Evolutionary conservation across 306 rosid genomes (phyloP), one percentile per base, ranked within the genome.

Genomic region (Vigna mungo): DNA sequence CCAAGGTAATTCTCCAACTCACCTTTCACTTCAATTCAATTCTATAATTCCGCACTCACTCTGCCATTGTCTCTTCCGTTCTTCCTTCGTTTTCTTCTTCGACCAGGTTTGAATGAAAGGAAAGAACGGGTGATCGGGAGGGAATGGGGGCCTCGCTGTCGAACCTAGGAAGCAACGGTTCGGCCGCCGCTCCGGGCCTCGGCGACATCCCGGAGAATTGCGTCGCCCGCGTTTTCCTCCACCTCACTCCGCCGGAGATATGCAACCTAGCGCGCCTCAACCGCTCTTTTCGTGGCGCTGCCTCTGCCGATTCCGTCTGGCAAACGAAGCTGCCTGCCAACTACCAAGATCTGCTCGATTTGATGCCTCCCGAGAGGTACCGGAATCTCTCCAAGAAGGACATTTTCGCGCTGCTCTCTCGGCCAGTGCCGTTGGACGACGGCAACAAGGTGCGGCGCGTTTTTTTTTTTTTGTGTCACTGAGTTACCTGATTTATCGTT

Each of bases 191-290:
- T n/a, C 96, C 95, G 36, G 91, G 97, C 43, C 87, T 94, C 46
- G 98, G 97, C 5, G 98, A 94, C 84, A 94, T 94, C 37, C 97
- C 97, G 39, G 98, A 94, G 85, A 75, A 76, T 75, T 94, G 97
- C 63, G 96, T 94, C 54, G 98, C 98, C 16, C 88, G 98, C 71
- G 96, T 92, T 11, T 92, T 94, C 67, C 78, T 90, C 12, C 81
- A 92, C 65, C 88, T 94, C 21, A 83, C 95, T 68, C 97, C 98
- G 55, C 98, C 92, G 52, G 95, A 94, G 88, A 94, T 90, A 68
- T 94, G 98, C 82, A 94, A 90, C 68, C 80, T 94, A 8, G 97
- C 98, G 6, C 86, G 97, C 36, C 88, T 94, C 23, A 94, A 89
- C 64, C 85, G 91, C 14, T 90, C 97, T 1, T 94, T 94, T 60